Base-by-base conservation (phyloP, 257 asterid genomes). In the Agastache rugosa region DNA sequence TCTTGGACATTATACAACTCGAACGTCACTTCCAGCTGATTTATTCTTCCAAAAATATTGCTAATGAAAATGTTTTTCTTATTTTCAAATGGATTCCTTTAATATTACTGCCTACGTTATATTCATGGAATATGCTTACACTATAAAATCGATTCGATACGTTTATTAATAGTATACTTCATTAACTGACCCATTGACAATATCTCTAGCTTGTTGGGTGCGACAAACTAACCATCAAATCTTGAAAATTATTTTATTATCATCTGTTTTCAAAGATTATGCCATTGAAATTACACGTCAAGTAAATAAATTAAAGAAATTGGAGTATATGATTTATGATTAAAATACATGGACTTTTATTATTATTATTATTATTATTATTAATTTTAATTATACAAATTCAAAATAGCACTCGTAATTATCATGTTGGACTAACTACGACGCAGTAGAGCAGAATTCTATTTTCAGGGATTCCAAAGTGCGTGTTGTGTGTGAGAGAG, bases 401-500 rank as follows among this genome's bases (percentile, higher is more conserved):
- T 37, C 19, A 64, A 61, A 34, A 34, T n/a, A 31, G 41, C 14
- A 6, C 3, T 25, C 1, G 39, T 11, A 14, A 14, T 39, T 22
- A 0, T 58, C 35, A 50, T n/a, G 17, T 45, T 45, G 58, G 58
- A 50, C 58, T 50, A 17, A 3, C n/a, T 25, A 29, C 66, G 8
- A 8, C 25, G 67, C 8, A 72, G 29, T 44, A 56, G 25, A 58
- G 35, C 44, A 47, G 11, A 8, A 23, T 64, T 41, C 42, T 42
- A 6, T 19, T 58, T 75, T 61, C 79, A 65, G 72, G 37, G 58
- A 66, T 23, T 65, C 75, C 48, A 9, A 42, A 42, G 12, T 60
- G 71, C 71, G 68, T 70, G 61, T 71, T 64, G 64, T 48, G 80
- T 50, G 80, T 35, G 80, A 31, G 80, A 61, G 64, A 68, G 76